These are phyloP conservation scores for Lentinus brumalis DNA, from an alignment of 768 basidiomycete genomes.

Conservation along the genomic window DNA sequence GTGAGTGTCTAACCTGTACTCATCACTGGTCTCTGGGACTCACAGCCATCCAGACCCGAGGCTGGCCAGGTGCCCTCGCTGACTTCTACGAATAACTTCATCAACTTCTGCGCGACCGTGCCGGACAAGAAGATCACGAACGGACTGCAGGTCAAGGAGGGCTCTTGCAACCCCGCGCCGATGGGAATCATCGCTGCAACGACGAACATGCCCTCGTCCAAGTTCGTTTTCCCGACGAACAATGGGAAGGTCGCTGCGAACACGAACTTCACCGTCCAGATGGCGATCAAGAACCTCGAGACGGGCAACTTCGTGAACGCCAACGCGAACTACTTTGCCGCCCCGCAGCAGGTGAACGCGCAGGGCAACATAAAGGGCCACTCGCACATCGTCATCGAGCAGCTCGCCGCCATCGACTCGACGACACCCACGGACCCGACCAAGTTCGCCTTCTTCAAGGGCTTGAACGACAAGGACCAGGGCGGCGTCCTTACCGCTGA, in stretches of 20 bases:
- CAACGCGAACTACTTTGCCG: slow-evolving; percentile 49
- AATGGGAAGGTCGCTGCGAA: slow-evolving; percentile 46
- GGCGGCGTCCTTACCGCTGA: slow-evolving; percentile 41
- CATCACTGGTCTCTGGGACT: slow-evolving; percentile 9
- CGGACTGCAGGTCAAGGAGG: slow-evolving; percentile 40
- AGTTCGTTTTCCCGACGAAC: slow-evolving; percentile 54
- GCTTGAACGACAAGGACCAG: slow-evolving; percentile 43
- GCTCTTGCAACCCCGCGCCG: slow-evolving; percentile 64
- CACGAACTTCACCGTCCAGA: slow-evolving; percentile 51
- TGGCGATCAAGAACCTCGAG: slow-evolving; percentile 47
- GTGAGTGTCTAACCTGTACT: background rate
- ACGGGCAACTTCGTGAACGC: slow-evolving; percentile 67
- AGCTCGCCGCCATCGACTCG: slow-evolving; percentile 41
- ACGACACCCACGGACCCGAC: slow-evolving; percentile 47
- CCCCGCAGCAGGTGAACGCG: slow-evolving; percentile 52
- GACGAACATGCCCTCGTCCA: slow-evolving; percentile 53
- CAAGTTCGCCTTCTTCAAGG: slow-evolving; percentile 68
- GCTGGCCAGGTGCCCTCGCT: slow-evolving; percentile 51
- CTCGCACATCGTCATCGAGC: slow-evolving; percentile 56
- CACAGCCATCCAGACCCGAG: background rate
- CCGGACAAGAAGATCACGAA: slow-evolving; percentile 44
- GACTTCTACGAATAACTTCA: slow-evolving; percentile 65
- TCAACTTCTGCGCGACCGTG: slow-evolving; percentile 50
- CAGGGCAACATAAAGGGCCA: slow-evolving; percentile 50
- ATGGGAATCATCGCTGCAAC: slow-evolving; percentile 61